Conservation (phyloP, 352 stramenopile species). For the Pythium myriotylum region DNA sequence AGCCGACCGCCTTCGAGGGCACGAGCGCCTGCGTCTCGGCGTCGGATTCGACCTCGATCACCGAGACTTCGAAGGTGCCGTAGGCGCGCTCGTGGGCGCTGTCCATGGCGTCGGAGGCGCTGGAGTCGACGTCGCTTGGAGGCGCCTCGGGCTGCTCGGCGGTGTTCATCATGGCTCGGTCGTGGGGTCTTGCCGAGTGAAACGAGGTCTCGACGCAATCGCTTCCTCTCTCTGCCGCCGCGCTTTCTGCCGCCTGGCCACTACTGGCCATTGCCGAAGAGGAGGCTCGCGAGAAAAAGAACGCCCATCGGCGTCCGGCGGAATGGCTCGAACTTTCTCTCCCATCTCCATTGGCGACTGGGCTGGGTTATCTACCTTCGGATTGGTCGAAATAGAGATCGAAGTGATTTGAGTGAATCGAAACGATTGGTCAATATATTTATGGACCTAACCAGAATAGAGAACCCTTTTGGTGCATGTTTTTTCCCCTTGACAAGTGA, state of each 20-base stretch:
- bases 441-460: slow-evolving; percentile 6
- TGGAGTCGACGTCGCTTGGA: slow-evolving; percentile 7
- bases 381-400: slow-evolving; percentile 21
- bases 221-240: neutral
- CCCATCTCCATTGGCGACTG: slow-evolving; percentile 9
- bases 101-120: slow-evolving; percentile 18
- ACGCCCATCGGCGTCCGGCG: slow-evolving; percentile 9
- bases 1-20: slow-evolving; percentile 15
- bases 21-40: slow-evolving; percentile 20
- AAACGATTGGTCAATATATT: slow-evolving; percentile 8
- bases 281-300: slow-evolving; percentile 20
- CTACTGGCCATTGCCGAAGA: neutral
- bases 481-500: too few relatives aligned
- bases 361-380: neutral
- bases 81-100: slow-evolving; percentile 53
- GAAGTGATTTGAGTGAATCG: neutral
- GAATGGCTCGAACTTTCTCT: slow-evolving; percentile 4
- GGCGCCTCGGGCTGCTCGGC: neutral
- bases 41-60: slow-evolving; percentile 62
- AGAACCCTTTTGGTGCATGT: neutral
- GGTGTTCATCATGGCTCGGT: slow-evolving; percentile 18
- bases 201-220: neutral
- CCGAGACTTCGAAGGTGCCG: slow-evolving; percentile 70
- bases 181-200: neutral
- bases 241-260: neutral